Percentiles rank a stretch among this genome's conserved stretches.
Evolutionary conservation across 345 rosid species (phyloP).

Genomic region (Salix caprea): DNA sequence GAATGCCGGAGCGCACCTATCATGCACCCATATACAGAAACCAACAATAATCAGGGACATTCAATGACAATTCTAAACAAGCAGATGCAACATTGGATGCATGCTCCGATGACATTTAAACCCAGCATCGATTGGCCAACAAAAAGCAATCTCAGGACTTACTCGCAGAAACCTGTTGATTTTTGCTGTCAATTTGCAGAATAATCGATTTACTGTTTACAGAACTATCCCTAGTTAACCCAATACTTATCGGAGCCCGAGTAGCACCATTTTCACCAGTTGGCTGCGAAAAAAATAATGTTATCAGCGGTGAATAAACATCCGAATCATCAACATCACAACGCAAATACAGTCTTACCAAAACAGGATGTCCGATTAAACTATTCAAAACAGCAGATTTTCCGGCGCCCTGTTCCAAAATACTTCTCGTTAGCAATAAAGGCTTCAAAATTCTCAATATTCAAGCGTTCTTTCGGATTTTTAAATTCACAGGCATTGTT

Average conservation of each 20-base stretch:
- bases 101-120: slow-evolving; percentile 1
- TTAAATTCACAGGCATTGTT: too few species aligned
- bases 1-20: slow-evolving; percentile 89
- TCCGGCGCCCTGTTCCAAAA: slow-evolving; percentile 81
- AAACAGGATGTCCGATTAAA: slow-evolving; percentile 88
- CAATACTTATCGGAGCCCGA: slow-evolving; percentile 80
- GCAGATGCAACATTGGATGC: not conserved
- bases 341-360: slow-evolving; percentile 49
- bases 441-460: not conserved
- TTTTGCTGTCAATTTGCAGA: slow-evolving; percentile 79
- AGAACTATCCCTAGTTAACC: slow-evolving; percentile 64
- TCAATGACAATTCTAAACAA: not conserved
- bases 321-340: slow-evolving; percentile 4
- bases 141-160: slow-evolving; percentile 19
- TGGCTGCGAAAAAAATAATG: slow-evolving; percentile 49
- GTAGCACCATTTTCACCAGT: slow-evolving; percentile 99
- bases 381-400: slow-evolving; percentile 93
- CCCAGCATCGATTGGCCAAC: not conserved
- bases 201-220: slow-evolving; percentile 70
- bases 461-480: not conserved
- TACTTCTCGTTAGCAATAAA: not conserved
- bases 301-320: not conserved
- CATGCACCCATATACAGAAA: slow-evolving; percentile 16
- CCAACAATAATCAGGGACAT: slow-evolving; percentile 16
- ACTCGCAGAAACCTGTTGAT: slow-evolving; percentile 97